These are phyloP conservation scores for Lipomyces lipofer DNA, from an alignment of 805 yeast species.

Conservation along the genomic window DNA sequence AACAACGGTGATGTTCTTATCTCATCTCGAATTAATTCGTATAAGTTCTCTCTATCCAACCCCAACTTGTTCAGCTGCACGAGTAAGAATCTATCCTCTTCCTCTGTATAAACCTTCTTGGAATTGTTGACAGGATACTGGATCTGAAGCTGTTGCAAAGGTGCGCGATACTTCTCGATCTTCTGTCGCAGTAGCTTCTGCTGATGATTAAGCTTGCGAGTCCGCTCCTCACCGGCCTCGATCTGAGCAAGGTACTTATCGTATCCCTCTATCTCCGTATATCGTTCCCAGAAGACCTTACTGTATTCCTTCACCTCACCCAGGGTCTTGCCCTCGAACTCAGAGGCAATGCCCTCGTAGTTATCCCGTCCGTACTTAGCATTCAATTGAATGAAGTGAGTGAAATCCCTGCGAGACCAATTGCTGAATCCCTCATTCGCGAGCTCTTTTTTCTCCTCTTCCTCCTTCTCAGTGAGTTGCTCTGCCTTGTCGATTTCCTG, in stretches of 20 bases:
- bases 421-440: slow-evolving; percentile 68
- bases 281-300: slow-evolving; percentile 76
- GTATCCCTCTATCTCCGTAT: slow-evolving; percentile 80
- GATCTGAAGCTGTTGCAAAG: slow-evolving; percentile 74
- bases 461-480: slow-evolving; percentile 77
- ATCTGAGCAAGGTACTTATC: slow-evolving; percentile 80
- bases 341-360: slow-evolving; percentile 66
- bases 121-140: slow-evolving; percentile 72
- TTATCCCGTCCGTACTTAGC: slow-evolving; percentile 82
- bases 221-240: slow-evolving; percentile 85
- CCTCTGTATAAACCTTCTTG: slow-evolving; percentile 74
- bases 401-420: slow-evolving; percentile 88
- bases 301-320: slow-evolving; percentile 82
- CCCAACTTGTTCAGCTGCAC: slow-evolving; percentile 81
- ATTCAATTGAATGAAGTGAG: slow-evolving; percentile 69
- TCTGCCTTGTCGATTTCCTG: slow-evolving; percentile 73
- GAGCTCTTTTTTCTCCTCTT: slow-evolving; percentile 61
- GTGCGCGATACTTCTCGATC: slow-evolving; percentile 66
- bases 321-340: slow-evolving; percentile 75
- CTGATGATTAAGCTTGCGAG: slow-evolving; percentile 63
- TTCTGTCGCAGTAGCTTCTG: slow-evolving; percentile 78
- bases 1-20: slow-evolving; percentile 74
- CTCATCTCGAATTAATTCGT: slow-evolving; percentile 74
- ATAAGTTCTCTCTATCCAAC: slow-evolving; percentile 71
- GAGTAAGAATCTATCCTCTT: slow-evolving; percentile 85